A percentile compares a stretch with the other conserved stretches of the same genome.
These are phyloP conservation scores for Dipteronia sinensis DNA, from an alignment of 345 rosid genomes.

Conservation along the genomic window DNA sequence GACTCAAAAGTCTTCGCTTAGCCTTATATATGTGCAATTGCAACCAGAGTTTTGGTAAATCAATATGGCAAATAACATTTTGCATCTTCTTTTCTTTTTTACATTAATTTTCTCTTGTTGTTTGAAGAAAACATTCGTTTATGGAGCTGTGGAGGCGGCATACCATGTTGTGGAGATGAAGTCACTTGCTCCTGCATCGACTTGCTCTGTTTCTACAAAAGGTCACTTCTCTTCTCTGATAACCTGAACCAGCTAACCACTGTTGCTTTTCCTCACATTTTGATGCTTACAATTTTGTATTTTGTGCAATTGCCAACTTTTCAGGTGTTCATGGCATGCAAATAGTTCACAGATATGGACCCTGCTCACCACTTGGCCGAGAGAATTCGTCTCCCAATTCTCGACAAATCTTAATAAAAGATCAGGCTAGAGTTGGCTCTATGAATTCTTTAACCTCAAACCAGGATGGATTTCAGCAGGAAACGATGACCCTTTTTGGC, in stretches of 20 bases:
- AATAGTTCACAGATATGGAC: constrained; percentile 8
- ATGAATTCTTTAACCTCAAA: constrained; percentile 10
- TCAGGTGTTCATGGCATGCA: background rate
- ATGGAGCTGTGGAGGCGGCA: background rate
- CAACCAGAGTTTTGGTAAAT: background rate
- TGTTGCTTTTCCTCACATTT: background rate
- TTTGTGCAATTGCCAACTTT: background rate
- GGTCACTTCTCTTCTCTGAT: background rate
- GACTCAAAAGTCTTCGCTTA: too few species aligned
- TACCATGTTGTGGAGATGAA: background rate
- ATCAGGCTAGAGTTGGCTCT: constrained; percentile 1
- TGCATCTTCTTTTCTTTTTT: too few species aligned
- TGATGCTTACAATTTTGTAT: background rate
- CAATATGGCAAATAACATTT: background rate
- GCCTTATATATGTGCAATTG: background rate
- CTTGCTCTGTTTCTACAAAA: constrained; percentile 4
- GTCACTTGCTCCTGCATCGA: background rate
- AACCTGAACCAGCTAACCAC: background rate
- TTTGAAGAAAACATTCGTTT: background rate
- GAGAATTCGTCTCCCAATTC: background rate
- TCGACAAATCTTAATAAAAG: background rate
- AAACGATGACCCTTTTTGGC: background rate
- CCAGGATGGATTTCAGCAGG: too few species aligned
- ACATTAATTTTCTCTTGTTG: background rate
- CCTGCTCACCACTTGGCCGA: constrained; percentile 15